Conservation (phyloP, 1,284 basidiomycete genomes). For the Apiotrichum laibachii region DNA sequence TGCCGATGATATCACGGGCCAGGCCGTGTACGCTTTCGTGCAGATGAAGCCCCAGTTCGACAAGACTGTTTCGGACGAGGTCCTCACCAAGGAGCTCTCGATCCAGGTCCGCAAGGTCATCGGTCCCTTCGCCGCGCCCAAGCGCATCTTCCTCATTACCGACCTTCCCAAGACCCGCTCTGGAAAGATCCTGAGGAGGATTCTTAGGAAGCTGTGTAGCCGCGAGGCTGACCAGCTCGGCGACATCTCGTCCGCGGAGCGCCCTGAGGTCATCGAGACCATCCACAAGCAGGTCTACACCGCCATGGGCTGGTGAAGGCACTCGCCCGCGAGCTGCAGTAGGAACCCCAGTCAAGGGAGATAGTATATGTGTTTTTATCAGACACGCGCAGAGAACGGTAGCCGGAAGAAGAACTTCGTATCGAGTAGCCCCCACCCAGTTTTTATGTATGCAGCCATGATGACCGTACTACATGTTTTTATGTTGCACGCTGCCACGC, state of each 20-base stretch:
- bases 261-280: slow-evolving; percentile 72
- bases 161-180: slow-evolving; percentile 95
- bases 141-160: slow-evolving; percentile 78
- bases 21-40: slow-evolving; percentile 76
- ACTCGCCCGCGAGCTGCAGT: background rate
- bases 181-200: slow-evolving; percentile 90
- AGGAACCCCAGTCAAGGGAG: too few relatives aligned
- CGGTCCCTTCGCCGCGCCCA: slow-evolving; percentile 91
- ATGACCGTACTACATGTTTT: too few relatives aligned
- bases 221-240: slow-evolving; percentile 91
- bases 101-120: slow-evolving; percentile 93
- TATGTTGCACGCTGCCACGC: too few relatives aligned
- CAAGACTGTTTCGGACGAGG: slow-evolving; percentile 65
- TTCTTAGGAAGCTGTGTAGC: slow-evolving; percentile 91
- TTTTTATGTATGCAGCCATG: too few relatives aligned
- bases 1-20: slow-evolving; percentile 74
- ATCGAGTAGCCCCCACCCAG: too few relatives aligned
- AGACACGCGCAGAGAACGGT: too few relatives aligned
- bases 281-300: slow-evolving; percentile 10
- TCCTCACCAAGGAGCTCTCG: slow-evolving; percentile 79
- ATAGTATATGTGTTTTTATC: too few relatives aligned
- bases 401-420: too few relatives aligned
- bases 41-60: slow-evolving; percentile 70
- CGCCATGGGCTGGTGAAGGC: slow-evolving; percentile 1
- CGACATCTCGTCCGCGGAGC: slow-evolving; percentile 85